Conservation (phyloP, 176 grass and related monocot species). For the Avena sativa region DNA sequence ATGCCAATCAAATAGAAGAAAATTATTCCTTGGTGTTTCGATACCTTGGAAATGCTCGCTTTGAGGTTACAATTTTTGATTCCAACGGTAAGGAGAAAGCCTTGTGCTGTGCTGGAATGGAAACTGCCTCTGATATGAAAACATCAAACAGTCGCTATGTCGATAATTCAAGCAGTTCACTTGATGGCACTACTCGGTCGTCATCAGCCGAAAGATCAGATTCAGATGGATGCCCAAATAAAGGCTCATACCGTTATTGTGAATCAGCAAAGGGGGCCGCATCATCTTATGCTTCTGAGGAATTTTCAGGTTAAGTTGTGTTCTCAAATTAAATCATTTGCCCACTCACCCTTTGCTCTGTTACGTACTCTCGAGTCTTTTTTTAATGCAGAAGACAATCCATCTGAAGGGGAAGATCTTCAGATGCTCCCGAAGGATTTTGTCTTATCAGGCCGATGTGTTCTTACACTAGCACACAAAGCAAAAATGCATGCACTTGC, state of each 20-base stretch:
- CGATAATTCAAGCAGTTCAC: conserved; percentile 12
- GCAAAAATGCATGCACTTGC: not conserved
- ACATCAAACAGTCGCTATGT: not conserved
- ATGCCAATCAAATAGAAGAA: conserved; percentile 44
- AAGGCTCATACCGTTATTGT: not conserved
- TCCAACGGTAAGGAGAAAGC: conserved; percentile 44
- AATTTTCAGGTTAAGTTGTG: conserved; percentile 45
- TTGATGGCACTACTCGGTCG: not conserved
- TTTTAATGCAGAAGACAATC: conserved; percentile 24
- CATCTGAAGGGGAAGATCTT: conserved; percentile 24
- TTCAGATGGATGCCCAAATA: not conserved
- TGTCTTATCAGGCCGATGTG: conserved; percentile 20
- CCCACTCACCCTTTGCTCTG: not conserved
- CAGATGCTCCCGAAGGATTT: not conserved
- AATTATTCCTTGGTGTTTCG: conserved; percentile 54
- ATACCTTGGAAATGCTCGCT: conserved; percentile 21
- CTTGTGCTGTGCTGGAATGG: conserved; percentile 19
- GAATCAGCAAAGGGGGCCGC: not conserved
- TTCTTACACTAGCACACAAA: conserved; percentile 16
- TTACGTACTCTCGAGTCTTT: not conserved
- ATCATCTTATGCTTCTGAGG: not conserved
- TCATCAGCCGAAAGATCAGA: conserved; percentile 7
- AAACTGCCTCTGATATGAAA: not conserved
- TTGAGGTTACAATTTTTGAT: conserved; percentile 53
- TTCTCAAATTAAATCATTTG: not conserved